Evolutionary conservation across 192 early-diverging fungal species (phyloP).

Genomic region (Phycomyces blakesleeanus): DNA sequence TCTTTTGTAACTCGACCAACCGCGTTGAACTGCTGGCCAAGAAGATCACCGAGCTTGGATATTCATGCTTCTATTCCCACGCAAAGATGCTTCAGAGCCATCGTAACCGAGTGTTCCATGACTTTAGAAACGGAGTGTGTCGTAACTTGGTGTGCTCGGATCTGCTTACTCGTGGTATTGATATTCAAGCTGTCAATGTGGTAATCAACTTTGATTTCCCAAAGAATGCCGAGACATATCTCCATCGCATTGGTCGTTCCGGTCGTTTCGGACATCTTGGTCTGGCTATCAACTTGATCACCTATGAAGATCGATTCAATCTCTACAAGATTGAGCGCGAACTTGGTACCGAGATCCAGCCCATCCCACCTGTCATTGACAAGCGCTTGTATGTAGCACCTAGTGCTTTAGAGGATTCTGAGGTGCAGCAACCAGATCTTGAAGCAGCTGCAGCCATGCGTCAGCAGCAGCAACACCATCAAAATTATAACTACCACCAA

Average conservation of each 20-base stretch:
- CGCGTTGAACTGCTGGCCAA: constrained; percentile 97
- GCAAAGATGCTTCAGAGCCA: constrained; percentile 97
- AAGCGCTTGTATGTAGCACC: constrained; percentile 84
- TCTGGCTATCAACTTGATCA: constrained; percentile 98
- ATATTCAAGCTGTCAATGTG: constrained; percentile 99
- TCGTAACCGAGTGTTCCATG: constrained; percentile 98
- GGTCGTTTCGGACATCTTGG: constrained; percentile 96
- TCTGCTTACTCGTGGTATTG: constrained; percentile 95
- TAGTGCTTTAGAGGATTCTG: constrained; percentile 63
- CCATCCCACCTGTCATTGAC: constrained; percentile 97
- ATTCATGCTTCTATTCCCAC: constrained; percentile 99
- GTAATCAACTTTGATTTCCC: constrained; percentile 99
- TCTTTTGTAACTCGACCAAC: constrained; percentile 99
- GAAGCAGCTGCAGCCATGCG: constrained; percentile 27
- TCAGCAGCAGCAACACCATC: constrained; percentile 36
- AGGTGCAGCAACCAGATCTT: constrained; percentile 51
- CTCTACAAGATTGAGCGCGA: constrained; percentile 98
- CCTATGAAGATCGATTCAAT: constrained; percentile 96
- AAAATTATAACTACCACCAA: no score
- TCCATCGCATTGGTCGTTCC: constrained; percentile 97
- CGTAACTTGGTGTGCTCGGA: constrained; percentile 98
- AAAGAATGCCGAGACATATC: constrained; percentile 98
- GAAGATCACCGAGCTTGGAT: constrained; percentile 99
- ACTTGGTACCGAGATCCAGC: constrained; percentile 95
- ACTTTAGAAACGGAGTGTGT: constrained; percentile 97